Evolutionary conservation across 139 green algal genomes (phyloP), one percentile per base, ranked within the genome.

Genomic region (Chlorella sp.): DNA sequence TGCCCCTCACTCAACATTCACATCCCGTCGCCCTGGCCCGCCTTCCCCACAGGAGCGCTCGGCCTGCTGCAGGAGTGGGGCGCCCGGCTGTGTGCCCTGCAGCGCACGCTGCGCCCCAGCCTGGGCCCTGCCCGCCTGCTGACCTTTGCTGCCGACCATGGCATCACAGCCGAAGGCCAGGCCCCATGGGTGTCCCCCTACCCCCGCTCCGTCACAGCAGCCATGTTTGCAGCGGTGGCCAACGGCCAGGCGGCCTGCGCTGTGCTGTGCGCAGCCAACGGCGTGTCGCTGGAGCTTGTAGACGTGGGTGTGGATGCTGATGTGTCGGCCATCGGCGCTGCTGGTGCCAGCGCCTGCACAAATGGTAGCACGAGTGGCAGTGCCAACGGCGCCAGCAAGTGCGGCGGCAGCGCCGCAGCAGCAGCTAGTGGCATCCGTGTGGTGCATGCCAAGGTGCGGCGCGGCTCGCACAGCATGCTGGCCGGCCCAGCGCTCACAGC

Each of bases 121-220:
- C 13, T 91, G 1, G 67, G 25, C n/a, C 34, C 41, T 25, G 80
- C 88, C 20, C 32, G 32, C n/a, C 74, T 92, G 4, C 65, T 92
- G 5, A 55, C 92, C 3, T 93, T 92, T 63, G 88, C 78, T 0
- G 90, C 87, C 17, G 90, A 93, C 87, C 90, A 93, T 62, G 90
- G 90, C 38, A 36, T 93, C 30, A 84, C 83, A 2, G 72, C 80
- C 12, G 62, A 65, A 41, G 70, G 70, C 12, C 70, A 78, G 51
- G 44, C 56, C 0, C 90, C 86, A 1, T 34, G n/a, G 6, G 81
- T 93, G 64, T 85, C 39, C 21, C 86, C 90, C 44, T 93, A 88
- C 55, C 89, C 89, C 25, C 72, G 84, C 3, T 28, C 60, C 34
- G 87, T 93, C 17, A 89, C 78, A 9, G 41, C 73, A 4, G 81